A percentile compares a stretch with the other conserved stretches of the same genome.
Conservation (phyloP, 495 filamentous ascomycete genomes). For the Penicillium parvum region DNA sequence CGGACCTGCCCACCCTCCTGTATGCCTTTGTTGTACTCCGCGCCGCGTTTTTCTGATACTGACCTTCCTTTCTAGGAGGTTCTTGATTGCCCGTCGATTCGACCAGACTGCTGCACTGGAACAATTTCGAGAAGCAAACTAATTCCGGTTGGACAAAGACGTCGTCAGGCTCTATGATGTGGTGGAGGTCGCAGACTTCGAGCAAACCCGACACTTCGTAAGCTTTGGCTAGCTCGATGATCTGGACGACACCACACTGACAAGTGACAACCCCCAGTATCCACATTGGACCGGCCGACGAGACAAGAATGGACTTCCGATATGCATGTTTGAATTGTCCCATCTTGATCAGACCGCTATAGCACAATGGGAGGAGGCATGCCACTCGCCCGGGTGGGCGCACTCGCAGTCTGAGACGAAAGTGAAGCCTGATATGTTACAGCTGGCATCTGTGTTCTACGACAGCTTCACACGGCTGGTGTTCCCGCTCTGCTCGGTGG, state of each 20-base stretch:
- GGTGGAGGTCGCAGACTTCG: slow-evolving; percentile 22
- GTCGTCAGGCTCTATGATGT: slow-evolving; percentile 21
- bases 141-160: slow-evolving; percentile 19
- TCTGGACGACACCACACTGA: background rate
- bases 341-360: slow-evolving; percentile 13
- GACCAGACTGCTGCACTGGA: slow-evolving; percentile 14
- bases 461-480: slow-evolving; percentile 28
- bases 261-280: slow-evolving; percentile 14
- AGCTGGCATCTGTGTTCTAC: slow-evolving; percentile 20
- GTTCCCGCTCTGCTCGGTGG: slow-evolving; percentile 29
- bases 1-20: slow-evolving; percentile 27
- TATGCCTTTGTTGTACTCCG: slow-evolving; percentile 3
- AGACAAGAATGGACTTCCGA: slow-evolving; percentile 24
- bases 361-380: slow-evolving; percentile 15
- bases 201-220: slow-evolving; percentile 24
- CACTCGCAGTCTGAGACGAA: background rate
- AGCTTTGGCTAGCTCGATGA: background rate
- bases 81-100: slow-evolving; percentile 26
- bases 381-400: slow-evolving; percentile 1
- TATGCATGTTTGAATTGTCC: slow-evolving; percentile 24
- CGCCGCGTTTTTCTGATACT: background rate
- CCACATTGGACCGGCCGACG: slow-evolving; percentile 34
- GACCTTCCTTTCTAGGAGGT: slow-evolving; percentile 20
- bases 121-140: slow-evolving; percentile 20
- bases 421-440: slow-evolving; percentile 12